These are phyloP conservation scores for Boletus reticuloceps DNA, from an alignment of 768 basidiomycete genomes.

Conservation along the genomic window DNA sequence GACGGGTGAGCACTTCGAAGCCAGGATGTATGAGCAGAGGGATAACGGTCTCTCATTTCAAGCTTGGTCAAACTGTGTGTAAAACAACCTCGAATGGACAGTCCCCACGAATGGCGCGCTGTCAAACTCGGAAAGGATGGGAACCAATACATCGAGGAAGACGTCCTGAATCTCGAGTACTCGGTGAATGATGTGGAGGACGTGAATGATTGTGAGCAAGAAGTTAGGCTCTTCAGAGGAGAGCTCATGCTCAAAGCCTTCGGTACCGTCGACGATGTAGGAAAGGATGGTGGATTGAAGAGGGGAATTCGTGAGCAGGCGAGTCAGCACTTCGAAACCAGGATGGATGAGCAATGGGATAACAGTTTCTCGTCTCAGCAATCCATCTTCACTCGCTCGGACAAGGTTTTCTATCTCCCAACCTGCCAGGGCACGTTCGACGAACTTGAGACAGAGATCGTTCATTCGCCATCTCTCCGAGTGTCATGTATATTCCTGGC, in stretches of 20 bases:
- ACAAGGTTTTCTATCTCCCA: conserved; percentile 79
- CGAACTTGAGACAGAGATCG: conserved; percentile 77
- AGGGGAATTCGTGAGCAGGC: conserved; percentile 67
- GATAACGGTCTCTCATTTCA: too few species aligned
- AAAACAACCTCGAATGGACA: conserved; percentile 63
- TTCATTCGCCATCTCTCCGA: conserved; percentile 86
- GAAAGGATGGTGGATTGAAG: conserved; percentile 74
- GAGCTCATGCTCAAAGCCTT: too few species aligned
- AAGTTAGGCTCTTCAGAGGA: rapidly evolving
- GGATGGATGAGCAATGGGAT: conserved; percentile 69
- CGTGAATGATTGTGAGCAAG: too few species aligned
- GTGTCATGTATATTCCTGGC: conserved; percentile 69
- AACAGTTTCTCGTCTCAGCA: conserved; percentile 51
- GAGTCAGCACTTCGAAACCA: conserved; percentile 82
- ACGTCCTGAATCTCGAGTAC: too few species aligned
- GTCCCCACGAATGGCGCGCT: conserved; percentile 52
- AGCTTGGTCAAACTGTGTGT: conserved; percentile 71
- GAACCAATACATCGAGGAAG: conserved; percentile 51
- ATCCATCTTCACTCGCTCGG: conserved; percentile 48
- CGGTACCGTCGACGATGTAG: conserved; percentile 34
- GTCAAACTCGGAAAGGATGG: conserved; percentile 68
- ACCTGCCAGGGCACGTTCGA: conserved; percentile 79
- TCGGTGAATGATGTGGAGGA: too few species aligned
- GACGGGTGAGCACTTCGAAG: too few species aligned
- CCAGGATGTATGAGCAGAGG: too few species aligned